Evolutionary conservation across 176 grass and related monocot genomes (phyloP).

Genomic region (Avena insularis): DNA sequence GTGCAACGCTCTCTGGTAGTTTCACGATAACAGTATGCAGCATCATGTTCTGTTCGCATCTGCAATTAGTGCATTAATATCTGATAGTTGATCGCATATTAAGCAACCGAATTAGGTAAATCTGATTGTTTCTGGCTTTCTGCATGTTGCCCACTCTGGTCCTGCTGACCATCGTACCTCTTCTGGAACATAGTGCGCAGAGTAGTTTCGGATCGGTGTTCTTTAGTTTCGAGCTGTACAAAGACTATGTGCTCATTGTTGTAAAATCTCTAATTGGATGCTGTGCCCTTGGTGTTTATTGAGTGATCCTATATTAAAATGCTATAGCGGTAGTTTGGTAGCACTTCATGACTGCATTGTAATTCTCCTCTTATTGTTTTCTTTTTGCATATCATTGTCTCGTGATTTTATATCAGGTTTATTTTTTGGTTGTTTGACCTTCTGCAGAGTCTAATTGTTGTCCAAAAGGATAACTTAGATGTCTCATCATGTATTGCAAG

Average conservation of each 20-base stretch:
- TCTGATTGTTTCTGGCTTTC: slow-evolving; percentile 3
- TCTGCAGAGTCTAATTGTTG: slow-evolving; percentile 80
- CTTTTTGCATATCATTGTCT: slow-evolving; percentile 9
- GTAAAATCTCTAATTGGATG: background rate
- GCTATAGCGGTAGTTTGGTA: background rate
- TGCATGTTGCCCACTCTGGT: slow-evolving; percentile 1
- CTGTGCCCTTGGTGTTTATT: background rate
- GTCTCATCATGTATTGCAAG: slow-evolving; percentile 76
- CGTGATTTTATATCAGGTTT: slow-evolving; percentile 13
- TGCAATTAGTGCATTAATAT: slow-evolving; percentile 19
- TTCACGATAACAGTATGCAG: slow-evolving; percentile 17
- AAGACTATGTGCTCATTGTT: slow-evolving; percentile 20
- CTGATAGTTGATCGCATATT: slow-evolving; percentile 22
- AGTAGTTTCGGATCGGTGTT: background rate
- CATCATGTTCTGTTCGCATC: slow-evolving; percentile 3
- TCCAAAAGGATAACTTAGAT: slow-evolving; percentile 82
- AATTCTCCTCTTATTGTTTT: background rate
- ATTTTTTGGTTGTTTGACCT: slow-evolving; percentile 1
- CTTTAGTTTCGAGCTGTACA: slow-evolving; percentile 16
- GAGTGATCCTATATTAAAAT: background rate
- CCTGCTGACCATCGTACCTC: background rate
- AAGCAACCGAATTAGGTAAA: background rate
- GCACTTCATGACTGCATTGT: slow-evolving; percentile 21
- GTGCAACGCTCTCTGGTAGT: background rate
- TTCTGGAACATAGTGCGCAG: slow-evolving; percentile 21